Evolutionary conservation across 192 early-diverging fungal species (phyloP).

Genomic region (Coemansia sp.): DNA sequence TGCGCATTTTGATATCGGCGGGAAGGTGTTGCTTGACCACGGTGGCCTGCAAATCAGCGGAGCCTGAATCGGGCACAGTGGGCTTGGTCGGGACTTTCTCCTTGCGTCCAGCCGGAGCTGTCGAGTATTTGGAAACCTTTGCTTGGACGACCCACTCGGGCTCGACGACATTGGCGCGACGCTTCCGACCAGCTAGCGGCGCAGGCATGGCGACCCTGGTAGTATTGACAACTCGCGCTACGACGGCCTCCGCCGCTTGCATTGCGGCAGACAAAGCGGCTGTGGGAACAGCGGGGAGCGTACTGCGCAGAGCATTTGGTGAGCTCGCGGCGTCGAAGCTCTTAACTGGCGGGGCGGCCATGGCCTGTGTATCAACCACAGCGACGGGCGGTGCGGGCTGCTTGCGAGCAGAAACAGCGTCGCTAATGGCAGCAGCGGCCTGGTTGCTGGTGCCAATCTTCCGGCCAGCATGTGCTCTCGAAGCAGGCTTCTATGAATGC

Average conservation of each 20-base stretch:
- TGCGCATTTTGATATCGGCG: conserved; percentile 16
- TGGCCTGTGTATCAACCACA: background rate
- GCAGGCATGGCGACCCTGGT: conserved; percentile 8
- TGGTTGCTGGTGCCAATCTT: conserved; percentile 13
- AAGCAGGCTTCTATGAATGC: conserved; percentile 18
- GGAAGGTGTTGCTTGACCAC: conserved; percentile 20
- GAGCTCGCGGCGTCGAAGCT: conserved; percentile 3
- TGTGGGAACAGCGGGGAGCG: conserved; percentile 33
- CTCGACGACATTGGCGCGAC: conserved; percentile 29
- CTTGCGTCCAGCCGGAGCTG: background rate
- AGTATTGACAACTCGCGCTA: background rate
- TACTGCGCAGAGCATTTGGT: conserved; percentile 21
- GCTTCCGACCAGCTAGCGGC: conserved; percentile 38
- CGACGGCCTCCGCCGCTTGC: background rate
- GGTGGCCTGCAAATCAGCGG: conserved; percentile 39
- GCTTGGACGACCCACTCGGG: conserved; percentile 31
- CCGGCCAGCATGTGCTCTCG: background rate
- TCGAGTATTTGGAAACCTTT: conserved; percentile 16
- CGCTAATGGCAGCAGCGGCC: conserved; percentile 1
- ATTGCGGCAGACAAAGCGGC: conserved; percentile 4
- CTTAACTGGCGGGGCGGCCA: conserved; percentile 5
- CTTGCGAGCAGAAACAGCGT: no score
- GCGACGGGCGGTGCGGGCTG: background rate
- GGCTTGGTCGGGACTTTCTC: background rate
- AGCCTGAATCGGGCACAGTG: conserved; percentile 8